Evolutionary conservation across 768 basidiomycete genomes (phyloP).

Genomic region (Suillus alpinus): DNA sequence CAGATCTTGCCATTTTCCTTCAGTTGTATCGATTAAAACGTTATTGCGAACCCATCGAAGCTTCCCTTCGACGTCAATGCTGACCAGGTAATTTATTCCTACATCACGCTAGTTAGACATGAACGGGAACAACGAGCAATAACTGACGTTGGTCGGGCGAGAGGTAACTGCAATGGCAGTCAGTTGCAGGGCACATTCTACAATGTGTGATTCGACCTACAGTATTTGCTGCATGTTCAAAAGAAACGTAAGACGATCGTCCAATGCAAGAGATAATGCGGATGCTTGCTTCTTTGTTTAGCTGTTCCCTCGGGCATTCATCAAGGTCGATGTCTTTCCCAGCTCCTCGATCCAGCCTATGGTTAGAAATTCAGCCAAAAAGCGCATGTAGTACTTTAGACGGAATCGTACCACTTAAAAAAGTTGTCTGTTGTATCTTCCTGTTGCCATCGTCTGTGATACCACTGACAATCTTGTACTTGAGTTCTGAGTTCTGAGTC

Average conservation of each 20-base stretch:
- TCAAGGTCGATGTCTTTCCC: slow-evolving; percentile 54
- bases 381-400: neutral
- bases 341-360: slow-evolving; percentile 60
- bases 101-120: neutral
- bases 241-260: neutral
- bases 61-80: slow-evolving; percentile 50
- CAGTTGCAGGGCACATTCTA: neutral
- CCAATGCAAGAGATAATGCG: neutral
- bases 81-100: slow-evolving; percentile 66
- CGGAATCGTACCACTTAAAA: slow-evolving; percentile 48
- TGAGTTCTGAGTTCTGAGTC: neutral
- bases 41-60: slow-evolving; percentile 58
- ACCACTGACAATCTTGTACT: slow-evolving; percentile 38
- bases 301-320: slow-evolving; percentile 57
- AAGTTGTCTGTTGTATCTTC: slow-evolving; percentile 65
- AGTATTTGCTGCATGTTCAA: slow-evolving; percentile 37
- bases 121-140: neutral
- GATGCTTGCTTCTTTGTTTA: slow-evolving; percentile 53
- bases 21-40: slow-evolving; percentile 57
- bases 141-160: slow-evolving; percentile 53
- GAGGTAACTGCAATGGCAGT: slow-evolving; percentile 42
- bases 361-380: neutral
- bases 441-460: slow-evolving; percentile 57
- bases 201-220: slow-evolving; percentile 25
- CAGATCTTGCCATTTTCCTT: slow-evolving; percentile 61